Percentiles rank a stretch among this genome's conserved stretches.
Conservation (phyloP, 768 basidiomycete species). For the Mrakia gelida region DNA sequence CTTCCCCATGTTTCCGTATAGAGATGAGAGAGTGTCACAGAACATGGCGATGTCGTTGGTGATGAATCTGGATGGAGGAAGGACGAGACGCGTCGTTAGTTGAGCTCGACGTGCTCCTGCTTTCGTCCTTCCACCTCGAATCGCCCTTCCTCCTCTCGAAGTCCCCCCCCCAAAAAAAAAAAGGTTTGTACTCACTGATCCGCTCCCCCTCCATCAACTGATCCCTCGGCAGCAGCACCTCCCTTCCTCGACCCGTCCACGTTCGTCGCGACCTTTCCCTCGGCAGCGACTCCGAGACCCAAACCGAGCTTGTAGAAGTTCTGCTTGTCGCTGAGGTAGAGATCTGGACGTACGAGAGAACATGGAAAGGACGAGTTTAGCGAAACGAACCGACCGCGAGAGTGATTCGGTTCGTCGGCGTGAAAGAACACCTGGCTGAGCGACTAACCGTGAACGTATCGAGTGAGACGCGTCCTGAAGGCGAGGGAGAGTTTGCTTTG, state of each 20-base stretch:
- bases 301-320: constrained; percentile 48
- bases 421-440: no score
- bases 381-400: no score
- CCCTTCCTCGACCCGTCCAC: constrained; percentile 30
- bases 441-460: constrained; percentile 65
- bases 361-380: no score
- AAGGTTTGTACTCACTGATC: constrained; percentile 12
- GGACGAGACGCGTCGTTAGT: neutral
- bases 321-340: constrained; percentile 61
- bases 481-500: constrained; percentile 79
- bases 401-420: no score
- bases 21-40: constrained; percentile 73
- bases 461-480: constrained; percentile 77
- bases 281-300: constrained; percentile 38
- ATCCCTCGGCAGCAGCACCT: constrained; percentile 29
- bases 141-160: no score
- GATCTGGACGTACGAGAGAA: constrained; percentile 42
- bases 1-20: constrained; percentile 92
- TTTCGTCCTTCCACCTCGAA: neutral
- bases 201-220: constrained; percentile 23
- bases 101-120: neutral
- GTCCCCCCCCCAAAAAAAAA: no score
- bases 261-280: constrained; percentile 16
- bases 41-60: constrained; percentile 89
- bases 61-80: constrained; percentile 47